Evolutionary conservation across 805 yeast genomes (phyloP), one percentile per base, ranked within the genome.

Genomic region (Sugiyamaella smithiae): DNA sequence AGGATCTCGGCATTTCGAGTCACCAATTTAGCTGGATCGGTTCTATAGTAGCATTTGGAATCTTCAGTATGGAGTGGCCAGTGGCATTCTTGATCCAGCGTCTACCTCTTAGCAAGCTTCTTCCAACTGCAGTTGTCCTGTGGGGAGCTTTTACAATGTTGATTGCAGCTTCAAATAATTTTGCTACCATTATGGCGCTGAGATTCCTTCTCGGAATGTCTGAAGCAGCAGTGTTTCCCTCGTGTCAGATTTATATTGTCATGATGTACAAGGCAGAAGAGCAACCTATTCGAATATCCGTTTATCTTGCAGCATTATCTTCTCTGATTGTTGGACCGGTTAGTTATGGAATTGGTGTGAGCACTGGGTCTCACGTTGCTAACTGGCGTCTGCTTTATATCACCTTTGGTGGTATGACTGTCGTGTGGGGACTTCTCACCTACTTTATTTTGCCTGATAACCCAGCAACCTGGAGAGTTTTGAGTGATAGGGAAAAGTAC

Each of bases 201-300:
- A 67, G 85, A 58, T 70, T 71, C 4, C 56, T 78, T 37, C 61
- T 78, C 22, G 85, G 85, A 9, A 62, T 71, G 52, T 64, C 77
- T 2, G 85, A 80, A 59, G 67, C 77, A 71, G 17, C 74, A 78
- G 45, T 42, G 19, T 28, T 31, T 17, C 86, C 87, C 2, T 74
- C 81, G 3, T 77, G 77, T 63, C 75, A 78, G 23, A 67, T 78
- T 29, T 60, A 81, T 43, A 81, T 83, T 4, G 63, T 77, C 23
- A 81, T 77, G 64, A 81, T 81, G 76, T 82, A 79, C 71, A 73
- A 69, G 51, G 56, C 64, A n/a, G 53, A 53, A 12, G 68, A 67
- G 51, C 78, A 80, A 43, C 83, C 83, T 16, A 43, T 37, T 43
- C 62, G 78, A 40, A 61, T 68, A 1, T 49, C 37, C 12, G 23